A percentile compares a stretch with the other conserved stretches of the same genome.
phyloP scores from a whole-genome alignment of 331 rosid genomes.

The Erythrophleum ivorense region DNA sequence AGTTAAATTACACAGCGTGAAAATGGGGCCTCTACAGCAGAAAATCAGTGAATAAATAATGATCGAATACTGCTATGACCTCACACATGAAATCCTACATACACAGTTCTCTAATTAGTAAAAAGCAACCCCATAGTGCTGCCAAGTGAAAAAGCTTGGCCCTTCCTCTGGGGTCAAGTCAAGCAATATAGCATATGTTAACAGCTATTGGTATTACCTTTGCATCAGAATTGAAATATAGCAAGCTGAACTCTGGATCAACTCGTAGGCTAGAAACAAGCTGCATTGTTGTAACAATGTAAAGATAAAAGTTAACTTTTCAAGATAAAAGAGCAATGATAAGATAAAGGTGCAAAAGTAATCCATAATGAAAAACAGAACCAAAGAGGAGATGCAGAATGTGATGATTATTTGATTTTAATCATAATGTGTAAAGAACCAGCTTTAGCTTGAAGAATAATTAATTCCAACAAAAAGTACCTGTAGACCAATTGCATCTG shows the following conservation, averaged over 20 bases:
- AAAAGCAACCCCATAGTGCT: conserved; percentile 18
- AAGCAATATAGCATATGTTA: conserved; percentile 16
- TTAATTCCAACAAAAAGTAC: conserved; percentile 46
- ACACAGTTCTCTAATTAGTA: background rate
- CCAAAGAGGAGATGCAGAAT: conserved; percentile 17
- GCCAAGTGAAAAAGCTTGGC: background rate
- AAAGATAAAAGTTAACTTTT: conserved; percentile 48
- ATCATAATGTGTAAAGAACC: background rate
- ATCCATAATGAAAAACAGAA: conserved; percentile 24
- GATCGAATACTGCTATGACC: conserved; percentile 15
- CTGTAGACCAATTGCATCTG: conserved; percentile 91
- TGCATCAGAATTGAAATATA: conserved; percentile 75
- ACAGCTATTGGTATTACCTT: conserved; percentile 60
- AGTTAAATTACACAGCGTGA: background rate
- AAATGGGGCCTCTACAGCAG: conserved; percentile 2
- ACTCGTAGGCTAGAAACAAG: conserved; percentile 85
- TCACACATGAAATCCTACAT: conserved; percentile 13
- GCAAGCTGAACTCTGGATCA: conserved; percentile 76
- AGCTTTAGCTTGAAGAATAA: conserved; percentile 22
- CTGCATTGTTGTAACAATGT: conserved; percentile 59
- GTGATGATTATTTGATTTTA: conserved; percentile 20
- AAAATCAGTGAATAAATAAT: conserved; percentile 13
- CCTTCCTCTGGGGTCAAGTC: background rate
- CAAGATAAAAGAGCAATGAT: conserved; percentile 18
- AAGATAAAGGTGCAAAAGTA: conserved; percentile 27